Evolutionary conservation across 179 eudicot genomes (phyloP).

Genomic region (Actinidia chinensis): DNA sequence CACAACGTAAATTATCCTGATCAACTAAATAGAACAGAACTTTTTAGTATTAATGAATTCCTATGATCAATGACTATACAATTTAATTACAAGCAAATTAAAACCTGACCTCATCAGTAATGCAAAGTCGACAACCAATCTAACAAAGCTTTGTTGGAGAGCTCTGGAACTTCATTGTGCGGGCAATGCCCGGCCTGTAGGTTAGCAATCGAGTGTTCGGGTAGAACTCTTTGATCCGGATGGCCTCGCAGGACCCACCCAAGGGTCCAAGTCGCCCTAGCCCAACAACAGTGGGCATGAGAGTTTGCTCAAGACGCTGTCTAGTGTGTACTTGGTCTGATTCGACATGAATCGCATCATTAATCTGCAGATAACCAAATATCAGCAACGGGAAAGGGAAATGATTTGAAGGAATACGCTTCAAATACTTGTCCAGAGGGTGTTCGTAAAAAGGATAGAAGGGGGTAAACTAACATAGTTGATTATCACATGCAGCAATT

Average conservation of each 20-base stretch:
- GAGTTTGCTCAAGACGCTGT: slow-evolving; percentile 71
- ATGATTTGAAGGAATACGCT: too few species aligned
- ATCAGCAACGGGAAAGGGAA: too few species aligned
- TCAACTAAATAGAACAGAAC: slow-evolving; percentile 7
- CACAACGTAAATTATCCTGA: neutral
- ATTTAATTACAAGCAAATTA: slow-evolving; percentile 2
- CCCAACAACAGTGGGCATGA: slow-evolving; percentile 76
- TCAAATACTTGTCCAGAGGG: too few species aligned
- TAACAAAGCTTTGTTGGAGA: slow-evolving; percentile 69
- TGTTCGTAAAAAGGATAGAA: too few species aligned
- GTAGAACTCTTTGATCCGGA: slow-evolving; percentile 79
- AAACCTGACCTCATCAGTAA: neutral
- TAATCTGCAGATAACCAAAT: slow-evolving; percentile 49
- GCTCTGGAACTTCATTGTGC: slow-evolving; percentile 93
- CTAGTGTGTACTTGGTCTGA: slow-evolving; percentile 83
- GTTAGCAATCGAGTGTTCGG: slow-evolving; percentile 70
- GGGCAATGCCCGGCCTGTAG: slow-evolving; percentile 98
- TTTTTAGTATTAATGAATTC: neutral
- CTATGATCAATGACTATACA: slow-evolving; percentile 2
- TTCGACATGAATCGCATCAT: slow-evolving; percentile 79
- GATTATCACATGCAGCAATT: too few species aligned
- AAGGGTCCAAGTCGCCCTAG: slow-evolving; percentile 91
- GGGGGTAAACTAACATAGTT: too few species aligned
- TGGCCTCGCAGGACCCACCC: slow-evolving; percentile 94
- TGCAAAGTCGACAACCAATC: slow-evolving; percentile 74